These are phyloP conservation scores for Tricholoma matsutake DNA, from an alignment of 768 basidiomycete genomes.

Conservation along the genomic window DNA sequence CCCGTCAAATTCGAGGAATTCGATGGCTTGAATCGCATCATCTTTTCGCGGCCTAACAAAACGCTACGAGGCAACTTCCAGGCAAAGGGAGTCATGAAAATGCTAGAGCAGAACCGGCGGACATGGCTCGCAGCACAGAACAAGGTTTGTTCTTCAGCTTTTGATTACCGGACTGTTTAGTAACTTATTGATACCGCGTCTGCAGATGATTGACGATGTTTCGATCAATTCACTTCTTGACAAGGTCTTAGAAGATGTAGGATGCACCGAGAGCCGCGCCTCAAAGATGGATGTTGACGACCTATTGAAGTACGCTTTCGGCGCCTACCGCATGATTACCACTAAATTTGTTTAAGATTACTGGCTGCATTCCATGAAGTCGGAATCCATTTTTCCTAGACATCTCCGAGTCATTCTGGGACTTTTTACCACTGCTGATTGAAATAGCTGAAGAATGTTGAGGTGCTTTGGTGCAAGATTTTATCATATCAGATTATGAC, in stretches of 20 bases:
- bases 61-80: conserved; percentile 85
- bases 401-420: neutral
- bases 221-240: conserved; percentile 73
- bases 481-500: neutral
- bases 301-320: conserved; percentile 67
- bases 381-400: conserved; percentile 70
- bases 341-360: conserved; percentile 40
- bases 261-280: conserved; percentile 73
- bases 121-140: conserved; percentile 87
- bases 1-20: conserved; percentile 97
- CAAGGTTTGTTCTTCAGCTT: conserved; percentile 36
- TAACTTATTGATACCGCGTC: neutral
- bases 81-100: conserved; percentile 92
- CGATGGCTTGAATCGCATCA: conserved; percentile 88
- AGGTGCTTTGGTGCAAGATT: neutral
- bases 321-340: neutral
- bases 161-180: neutral
- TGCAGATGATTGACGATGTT: conserved; percentile 59
- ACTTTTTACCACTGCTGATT: neutral
- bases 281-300: conserved; percentile 95
- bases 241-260: conserved; percentile 66
- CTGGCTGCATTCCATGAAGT: conserved; percentile 72
- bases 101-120: conserved; percentile 91
- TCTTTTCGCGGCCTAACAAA: conserved; percentile 90
- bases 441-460: neutral